Conservation (phyloP, 1,284 basidiomycete species). For the Hypsizygus ulmarius region DNA sequence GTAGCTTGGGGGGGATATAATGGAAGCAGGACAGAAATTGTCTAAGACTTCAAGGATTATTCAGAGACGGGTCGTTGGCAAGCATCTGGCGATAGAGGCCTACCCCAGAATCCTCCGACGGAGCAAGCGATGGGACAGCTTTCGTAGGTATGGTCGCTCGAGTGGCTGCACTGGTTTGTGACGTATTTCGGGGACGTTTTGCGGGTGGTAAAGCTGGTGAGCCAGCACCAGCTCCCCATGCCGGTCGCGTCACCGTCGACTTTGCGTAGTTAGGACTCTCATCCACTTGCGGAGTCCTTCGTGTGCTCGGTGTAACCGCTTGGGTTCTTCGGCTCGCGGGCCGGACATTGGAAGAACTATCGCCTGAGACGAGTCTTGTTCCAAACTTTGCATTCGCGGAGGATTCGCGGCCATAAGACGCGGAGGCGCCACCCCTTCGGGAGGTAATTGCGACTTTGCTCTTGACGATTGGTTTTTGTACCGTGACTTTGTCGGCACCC, state of each 20-base stretch:
- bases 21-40: slow-evolving; percentile 10
- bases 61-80: slow-evolving; percentile 67
- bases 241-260: slow-evolving; percentile 66
- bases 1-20: slow-evolving; percentile 15
- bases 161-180: slow-evolving; percentile 62
- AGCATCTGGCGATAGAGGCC: slow-evolving; percentile 77
- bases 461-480: slow-evolving; percentile 72
- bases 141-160: slow-evolving; percentile 43
- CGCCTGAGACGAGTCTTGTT: slow-evolving; percentile 61
- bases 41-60: slow-evolving; percentile 37
- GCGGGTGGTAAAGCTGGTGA: slow-evolving; percentile 40
- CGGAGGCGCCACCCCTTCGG: slow-evolving; percentile 46
- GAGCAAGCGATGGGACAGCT: slow-evolving; percentile 65
- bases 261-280: slow-evolving; percentile 61
- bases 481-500: slow-evolving; percentile 84
- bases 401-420: slow-evolving; percentile 72
- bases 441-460: slow-evolving; percentile 41
- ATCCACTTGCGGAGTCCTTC: slow-evolving; percentile 46
- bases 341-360: slow-evolving; percentile 47
- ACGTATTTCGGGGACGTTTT: slow-evolving; percentile 64
- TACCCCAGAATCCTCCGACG: slow-evolving; percentile 82
- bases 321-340: slow-evolving; percentile 63
- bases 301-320: slow-evolving; percentile 45
- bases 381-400: slow-evolving; percentile 86
- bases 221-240: slow-evolving; percentile 66